phyloP scores from a whole-genome alignment of 768 basidiomycete genomes.

The Sarcodon aspratus region DNA sequence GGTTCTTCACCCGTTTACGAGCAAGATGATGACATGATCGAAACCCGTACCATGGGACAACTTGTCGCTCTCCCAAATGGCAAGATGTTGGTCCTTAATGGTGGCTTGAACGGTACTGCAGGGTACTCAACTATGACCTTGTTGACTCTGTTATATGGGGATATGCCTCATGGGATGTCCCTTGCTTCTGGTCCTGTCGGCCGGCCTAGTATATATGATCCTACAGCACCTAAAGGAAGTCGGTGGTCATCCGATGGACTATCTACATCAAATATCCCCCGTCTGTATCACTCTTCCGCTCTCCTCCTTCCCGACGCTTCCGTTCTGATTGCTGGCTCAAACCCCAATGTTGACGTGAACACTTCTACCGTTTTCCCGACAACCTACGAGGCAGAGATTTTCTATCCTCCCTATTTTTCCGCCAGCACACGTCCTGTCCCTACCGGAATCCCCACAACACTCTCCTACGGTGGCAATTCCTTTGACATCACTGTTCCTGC shows the following conservation, averaged over 20 bases:
- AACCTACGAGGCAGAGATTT: constrained; percentile 73
- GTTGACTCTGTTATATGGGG: constrained; percentile 17
- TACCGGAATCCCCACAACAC: constrained; percentile 53
- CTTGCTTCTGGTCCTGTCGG: constrained; percentile 73
- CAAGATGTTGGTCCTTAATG: constrained; percentile 73
- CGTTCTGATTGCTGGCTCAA: constrained; percentile 84
- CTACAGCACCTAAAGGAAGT: constrained; percentile 53
- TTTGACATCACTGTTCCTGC: constrained; percentile 70
- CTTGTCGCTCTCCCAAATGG: constrained; percentile 78
- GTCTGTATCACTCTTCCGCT: constrained; percentile 88
- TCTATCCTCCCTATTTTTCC: constrained; percentile 86
- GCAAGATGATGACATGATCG: constrained; percentile 66
- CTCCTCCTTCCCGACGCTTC: constrained; percentile 84
- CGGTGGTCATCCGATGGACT: constrained; percentile 69
- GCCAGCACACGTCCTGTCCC: constrained; percentile 58
- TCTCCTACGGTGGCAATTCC: constrained; percentile 73
- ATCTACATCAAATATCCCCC: constrained; percentile 48
- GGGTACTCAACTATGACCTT: constrained; percentile 55
- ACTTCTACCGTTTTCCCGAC: constrained; percentile 54
- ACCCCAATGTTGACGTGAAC: constrained; percentile 84
- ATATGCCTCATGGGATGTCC: constrained; percentile 64
- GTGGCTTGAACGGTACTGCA: constrained; percentile 77
- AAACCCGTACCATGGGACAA: constrained; percentile 83
- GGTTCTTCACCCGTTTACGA: constrained; percentile 48
- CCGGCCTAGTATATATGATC: constrained; percentile 78